phyloP scores from a whole-genome alignment of 108 stramenopile species.

The Fragilaria crotonensis region DNA sequence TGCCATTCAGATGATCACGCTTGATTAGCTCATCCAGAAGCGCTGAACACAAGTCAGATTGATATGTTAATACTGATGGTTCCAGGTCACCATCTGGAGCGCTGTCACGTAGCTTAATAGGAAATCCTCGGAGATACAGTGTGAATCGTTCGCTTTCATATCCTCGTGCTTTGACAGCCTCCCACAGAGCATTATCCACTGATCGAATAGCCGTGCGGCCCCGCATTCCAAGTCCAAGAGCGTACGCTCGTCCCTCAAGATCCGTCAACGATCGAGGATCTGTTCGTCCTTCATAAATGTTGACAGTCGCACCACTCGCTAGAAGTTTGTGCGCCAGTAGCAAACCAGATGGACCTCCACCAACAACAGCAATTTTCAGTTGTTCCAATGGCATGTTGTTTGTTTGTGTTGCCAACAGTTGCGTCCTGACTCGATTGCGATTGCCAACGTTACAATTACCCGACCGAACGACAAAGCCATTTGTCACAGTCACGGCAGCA shows the following conservation, averaged over 20 bases:
- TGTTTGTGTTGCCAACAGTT: too few species aligned
- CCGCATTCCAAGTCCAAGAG: constrained; percentile 57
- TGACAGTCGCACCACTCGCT: constrained; percentile 20
- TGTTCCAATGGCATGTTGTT: constrained; percentile 1
- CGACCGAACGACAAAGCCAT: too few species aligned
- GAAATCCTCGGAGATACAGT: constrained; percentile 28
- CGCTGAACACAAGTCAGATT: constrained; percentile 61
- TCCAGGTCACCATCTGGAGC: constrained; percentile 18
- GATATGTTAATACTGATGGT: constrained; percentile 65
- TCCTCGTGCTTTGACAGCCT: constrained; percentile 36
- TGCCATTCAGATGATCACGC: constrained; percentile 3
- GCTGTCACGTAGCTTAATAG: constrained; percentile 38
- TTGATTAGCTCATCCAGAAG: constrained; percentile 54
- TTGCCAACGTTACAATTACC: too few species aligned
- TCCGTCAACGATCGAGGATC: constrained; percentile 33
- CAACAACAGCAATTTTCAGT: constrained; percentile 24
- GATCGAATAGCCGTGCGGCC: constrained; percentile 52
- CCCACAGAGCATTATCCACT: constrained; percentile 50
- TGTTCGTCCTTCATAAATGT: constrained; percentile 51
- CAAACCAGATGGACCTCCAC: constrained; percentile 62
- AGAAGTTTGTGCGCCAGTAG: constrained; percentile 54
- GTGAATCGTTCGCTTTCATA: constrained; percentile 62
- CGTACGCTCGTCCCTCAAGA: constrained; percentile 49
- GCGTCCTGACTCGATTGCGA: too few species aligned
- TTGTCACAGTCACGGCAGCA: too few species aligned